Base-by-base conservation (phyloP, 768 basidiomycete genomes). In the Lactifluus hygrophoroides region DNA sequence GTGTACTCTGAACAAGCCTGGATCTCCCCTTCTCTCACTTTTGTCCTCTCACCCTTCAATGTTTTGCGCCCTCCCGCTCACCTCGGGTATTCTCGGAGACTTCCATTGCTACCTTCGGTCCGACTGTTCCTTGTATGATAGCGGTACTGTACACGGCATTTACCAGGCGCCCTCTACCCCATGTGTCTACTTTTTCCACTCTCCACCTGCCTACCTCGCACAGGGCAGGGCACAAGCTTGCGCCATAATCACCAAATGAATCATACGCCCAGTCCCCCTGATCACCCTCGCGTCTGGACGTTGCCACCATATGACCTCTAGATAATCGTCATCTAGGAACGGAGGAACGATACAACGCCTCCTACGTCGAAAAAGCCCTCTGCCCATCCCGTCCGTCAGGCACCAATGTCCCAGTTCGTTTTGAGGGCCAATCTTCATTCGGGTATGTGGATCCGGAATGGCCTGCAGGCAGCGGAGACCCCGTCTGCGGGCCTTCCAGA, bases 121-220 rank as follows among this genome's bases (percentile, higher is more conserved):
- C 32, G 10, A 32, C 32, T 32, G 5, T 32, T 32, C 5, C 5
- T 32, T 32, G 10, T 5, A 32, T 14, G 8, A 25, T 54, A 34
- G 34, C 19, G 13, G 40, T 43, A 23, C 32, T 7, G 40, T 43
- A 23, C 42, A 50, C 27, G 47, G 55, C 47, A 50, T 48, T 42
- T 17, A 2, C 32, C 9, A 27, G 25, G 21, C 23, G 32, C 58
- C 42, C 38, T 53, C 34, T 55, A 54, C 58, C 58, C 58, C 53
- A 59, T 59, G 47, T n/a, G 47, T 37, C 25, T 14, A 21, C n/a
- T n/a, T 10, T 37, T 47, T 59, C 52, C 30, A 54, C 30, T 17
- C 38, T 47, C 34, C 57, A 28, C 38, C 46, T 54, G 30, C 37
- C 35, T 23, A 17, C 9, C 30, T 46, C 17, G 23, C n/a, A 59